Percentiles rank a stretch among this genome's conserved stretches.
Conservation (phyloP, 768 basidiomycete genomes). For the Xerocomus brunneocitrinus region DNA sequence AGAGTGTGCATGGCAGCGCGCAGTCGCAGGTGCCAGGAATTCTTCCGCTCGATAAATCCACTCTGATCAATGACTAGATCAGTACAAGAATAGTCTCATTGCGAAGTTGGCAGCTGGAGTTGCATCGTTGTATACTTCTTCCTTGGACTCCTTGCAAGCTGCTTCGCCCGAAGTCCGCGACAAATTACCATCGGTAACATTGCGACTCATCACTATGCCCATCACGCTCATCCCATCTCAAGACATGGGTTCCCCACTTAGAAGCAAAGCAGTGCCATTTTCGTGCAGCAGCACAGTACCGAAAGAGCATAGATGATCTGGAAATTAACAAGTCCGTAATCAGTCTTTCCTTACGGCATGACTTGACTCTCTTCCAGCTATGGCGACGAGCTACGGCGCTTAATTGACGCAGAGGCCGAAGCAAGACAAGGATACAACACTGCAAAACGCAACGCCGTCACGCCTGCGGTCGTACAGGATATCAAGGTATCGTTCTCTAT, state of each 20-base stretch:
- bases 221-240: slow-evolving; percentile 12
- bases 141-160: slow-evolving; percentile 41
- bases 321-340: slow-evolving; percentile 60
- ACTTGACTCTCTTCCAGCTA: slow-evolving; percentile 50
- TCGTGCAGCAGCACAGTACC: slow-evolving; percentile 80
- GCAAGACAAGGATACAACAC: slow-evolving; percentile 68
- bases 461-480: slow-evolving; percentile 67
- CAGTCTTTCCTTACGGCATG: background rate
- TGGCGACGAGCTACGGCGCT: slow-evolving; percentile 79
- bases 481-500: slow-evolving; percentile 51
- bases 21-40: slow-evolving; percentile 60
- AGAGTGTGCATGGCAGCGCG: slow-evolving; percentile 95
- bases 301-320: slow-evolving; percentile 85
- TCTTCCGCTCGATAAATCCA: background rate
- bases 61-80: slow-evolving; percentile 12
- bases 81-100: slow-evolving; percentile 76
- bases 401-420: slow-evolving; percentile 60
- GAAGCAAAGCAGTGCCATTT: slow-evolving; percentile 85
- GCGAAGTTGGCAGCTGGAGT: slow-evolving; percentile 79
- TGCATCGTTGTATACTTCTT: slow-evolving; percentile 58
- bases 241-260: slow-evolving; percentile 77
- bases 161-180: slow-evolving; percentile 42
- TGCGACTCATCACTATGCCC: background rate
- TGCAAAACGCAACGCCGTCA: slow-evolving; percentile 59
- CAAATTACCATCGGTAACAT: slow-evolving; percentile 51